These are phyloP conservation scores for Talaromyces amestolkiae DNA, from an alignment of 2,329 filamentous ascomycete species.

Conservation along the genomic window DNA sequence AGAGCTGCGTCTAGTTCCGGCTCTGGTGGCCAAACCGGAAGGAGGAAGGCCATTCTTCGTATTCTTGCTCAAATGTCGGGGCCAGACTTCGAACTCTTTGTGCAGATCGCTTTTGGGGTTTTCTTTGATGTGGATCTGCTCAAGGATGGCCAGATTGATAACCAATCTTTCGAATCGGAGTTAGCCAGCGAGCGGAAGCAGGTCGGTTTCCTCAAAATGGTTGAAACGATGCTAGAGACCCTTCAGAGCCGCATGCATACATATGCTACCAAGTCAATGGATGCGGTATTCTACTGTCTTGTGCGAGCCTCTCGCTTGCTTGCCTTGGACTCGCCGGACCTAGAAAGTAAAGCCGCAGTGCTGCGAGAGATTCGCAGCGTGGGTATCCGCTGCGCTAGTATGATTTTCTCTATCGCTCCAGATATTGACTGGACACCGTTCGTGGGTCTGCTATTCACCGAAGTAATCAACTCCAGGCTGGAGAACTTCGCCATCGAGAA, in stretches of 20 bases:
- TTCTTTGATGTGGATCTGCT: slow-evolving; percentile 62
- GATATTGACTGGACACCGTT: slow-evolving; percentile 71
- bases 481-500: slow-evolving; percentile 79
- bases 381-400: slow-evolving; percentile 77
- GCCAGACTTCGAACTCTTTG: slow-evolving; percentile 73
- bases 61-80: slow-evolving; percentile 74
- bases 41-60: slow-evolving; percentile 69
- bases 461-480: slow-evolving; percentile 74
- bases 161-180: slow-evolving; percentile 57
- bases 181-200: slow-evolving; percentile 72
- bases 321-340: slow-evolving; percentile 34
- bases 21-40: slow-evolving; percentile 75
- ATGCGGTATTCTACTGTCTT: slow-evolving; percentile 78
- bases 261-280: slow-evolving; percentile 67
- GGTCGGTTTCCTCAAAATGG: slow-evolving; percentile 87
- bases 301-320: slow-evolving; percentile 63
- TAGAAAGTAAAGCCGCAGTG: slow-evolving; percentile 31
- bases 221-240: slow-evolving; percentile 80
- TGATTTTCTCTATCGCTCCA: slow-evolving; percentile 71
- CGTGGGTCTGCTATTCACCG: slow-evolving; percentile 65
- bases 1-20: slow-evolving; percentile 74
- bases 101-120: slow-evolving; percentile 75
- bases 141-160: slow-evolving; percentile 49
- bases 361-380: slow-evolving; percentile 51
- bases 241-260: slow-evolving; percentile 70